A percentile compares a stretch with the other conserved stretches of the same genome.
Evolutionary conservation across 768 basidiomycete genomes (phyloP).

Genomic region (Rubroboletus pulcherrimus): DNA sequence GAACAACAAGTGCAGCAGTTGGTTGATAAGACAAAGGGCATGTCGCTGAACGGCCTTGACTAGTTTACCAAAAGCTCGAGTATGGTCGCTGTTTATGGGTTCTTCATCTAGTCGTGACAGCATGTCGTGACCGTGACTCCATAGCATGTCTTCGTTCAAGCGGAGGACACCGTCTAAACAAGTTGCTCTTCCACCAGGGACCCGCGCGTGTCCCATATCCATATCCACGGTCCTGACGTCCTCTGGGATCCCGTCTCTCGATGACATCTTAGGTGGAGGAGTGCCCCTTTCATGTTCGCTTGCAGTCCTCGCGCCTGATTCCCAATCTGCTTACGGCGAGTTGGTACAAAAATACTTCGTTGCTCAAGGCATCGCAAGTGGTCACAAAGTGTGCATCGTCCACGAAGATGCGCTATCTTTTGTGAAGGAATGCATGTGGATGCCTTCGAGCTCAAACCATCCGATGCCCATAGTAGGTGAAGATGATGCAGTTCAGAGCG

Average conservation of each 20-base stretch:
- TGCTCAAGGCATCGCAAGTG: constrained; percentile 76
- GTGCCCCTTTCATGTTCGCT: constrained; percentile 77
- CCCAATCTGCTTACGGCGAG: constrained; percentile 80
- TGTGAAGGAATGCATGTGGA: constrained; percentile 80
- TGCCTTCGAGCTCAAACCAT: constrained; percentile 31
- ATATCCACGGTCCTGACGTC: constrained; percentile 60
- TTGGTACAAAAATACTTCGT: constrained; percentile 86
- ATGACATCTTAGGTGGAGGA: constrained; percentile 93
- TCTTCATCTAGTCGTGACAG: constrained; percentile 1
- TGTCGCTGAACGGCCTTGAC: constrained; percentile 30
- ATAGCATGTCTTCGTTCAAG: constrained; percentile 76
- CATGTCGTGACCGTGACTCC: constrained; percentile 13
- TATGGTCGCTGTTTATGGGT: not conserved
- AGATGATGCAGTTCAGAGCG: constrained; percentile 33
- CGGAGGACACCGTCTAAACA: constrained; percentile 51
- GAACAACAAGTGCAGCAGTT: constrained; percentile 12
- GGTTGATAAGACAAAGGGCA: constrained; percentile 8
- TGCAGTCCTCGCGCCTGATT: constrained; percentile 77
- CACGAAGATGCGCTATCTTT: constrained; percentile 56
- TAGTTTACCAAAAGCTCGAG: constrained; percentile 9
- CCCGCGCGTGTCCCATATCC: constrained; percentile 56
- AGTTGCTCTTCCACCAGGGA: constrained; percentile 43
- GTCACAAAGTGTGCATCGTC: constrained; percentile 67
- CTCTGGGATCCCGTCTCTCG: constrained; percentile 88
- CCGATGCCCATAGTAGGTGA: constrained; percentile 30